Base-by-base conservation (phyloP, 2,329 filamentous ascomycete species). In the Pseudopyrenochaeta lycopersici region DNA sequence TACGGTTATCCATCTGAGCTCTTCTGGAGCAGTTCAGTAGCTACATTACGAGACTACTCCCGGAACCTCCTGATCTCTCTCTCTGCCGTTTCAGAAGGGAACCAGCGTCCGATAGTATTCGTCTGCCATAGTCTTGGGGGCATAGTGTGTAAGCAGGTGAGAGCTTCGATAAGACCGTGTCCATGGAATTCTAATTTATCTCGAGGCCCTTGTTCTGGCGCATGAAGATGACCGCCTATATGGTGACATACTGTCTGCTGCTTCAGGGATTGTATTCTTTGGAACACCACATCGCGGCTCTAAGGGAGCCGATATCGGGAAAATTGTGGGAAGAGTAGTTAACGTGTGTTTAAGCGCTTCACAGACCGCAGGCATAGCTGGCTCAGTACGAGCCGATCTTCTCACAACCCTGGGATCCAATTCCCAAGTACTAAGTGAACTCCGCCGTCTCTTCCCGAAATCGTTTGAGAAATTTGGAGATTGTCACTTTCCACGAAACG, bases 1-100 rank as follows among this genome's bases (percentile, higher is more conserved):
- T 68, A 65, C 30, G 64, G 62, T 27, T 68, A 68, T 48, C 60
- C 58, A 35, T 51, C 63, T n/a, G 49, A 64, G 39, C 20, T 67
- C 27, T 54, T 62, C 27, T 61, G 29, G 12, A 66, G 58, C 52
- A 62, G 58, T 18, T 66, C 62, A 33, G 46, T 61, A 20, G 63
- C 49, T 11, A 52, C 35, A 27, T 46, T 63, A 54, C 46, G 33
- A n/a, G 58, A 60, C 35, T 66, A 58, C 44, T 63, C 61, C 11
- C 56, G 48, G 7, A 53, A 48, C 45, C 52, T 66, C 45, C 35
- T 66, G 40, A 54, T 4, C 44, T 48, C 49, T 29, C 53, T 64
- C 47, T 51, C 23, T 36, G 43, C 35, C 46, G 35, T 55, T 33
- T 57, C 36, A 23, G 32, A 52, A 47, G 43, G 32, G 40, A 41